phyloP scores from a whole-genome alignment of 139 green algal species.

The Coccomyxa sp. region DNA sequence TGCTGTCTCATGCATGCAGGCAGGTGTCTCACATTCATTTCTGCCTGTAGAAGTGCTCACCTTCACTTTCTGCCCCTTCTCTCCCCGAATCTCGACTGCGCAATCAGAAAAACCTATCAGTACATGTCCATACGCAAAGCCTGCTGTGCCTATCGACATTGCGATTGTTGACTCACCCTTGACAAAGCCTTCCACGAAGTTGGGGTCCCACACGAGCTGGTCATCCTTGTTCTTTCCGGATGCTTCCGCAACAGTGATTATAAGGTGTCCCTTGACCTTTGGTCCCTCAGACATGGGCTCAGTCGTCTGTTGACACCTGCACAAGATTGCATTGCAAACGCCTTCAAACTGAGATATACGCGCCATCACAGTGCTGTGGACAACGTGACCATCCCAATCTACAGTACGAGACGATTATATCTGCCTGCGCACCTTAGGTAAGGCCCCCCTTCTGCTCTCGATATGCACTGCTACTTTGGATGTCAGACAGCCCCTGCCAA shows the following conservation, averaged over 20 bases:
- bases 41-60: constrained; percentile 17
- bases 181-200: constrained; percentile 63
- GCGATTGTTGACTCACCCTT: constrained; percentile 33
- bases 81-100: constrained; percentile 78
- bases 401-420: no score
- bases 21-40: background rate
- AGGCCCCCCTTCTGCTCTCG: no score
- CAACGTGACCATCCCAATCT: no score
- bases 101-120: background rate
- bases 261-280: constrained; percentile 45
- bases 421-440: no score
- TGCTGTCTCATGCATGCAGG: background rate
- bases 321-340: background rate
- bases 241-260: constrained; percentile 54
- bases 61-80: constrained; percentile 64
- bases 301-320: no score
- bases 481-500: no score
- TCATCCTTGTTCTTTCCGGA: constrained; percentile 64
- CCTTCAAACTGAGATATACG: background rate
- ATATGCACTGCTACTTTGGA: no score
- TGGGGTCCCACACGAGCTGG: constrained; percentile 57
- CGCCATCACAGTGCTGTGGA: no score
- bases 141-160: background rate
- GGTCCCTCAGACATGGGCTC: background rate
- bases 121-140: background rate